phyloP scores from a whole-genome alignment of 1,284 basidiomycete species.

The Meripilus lineatus region DNA sequence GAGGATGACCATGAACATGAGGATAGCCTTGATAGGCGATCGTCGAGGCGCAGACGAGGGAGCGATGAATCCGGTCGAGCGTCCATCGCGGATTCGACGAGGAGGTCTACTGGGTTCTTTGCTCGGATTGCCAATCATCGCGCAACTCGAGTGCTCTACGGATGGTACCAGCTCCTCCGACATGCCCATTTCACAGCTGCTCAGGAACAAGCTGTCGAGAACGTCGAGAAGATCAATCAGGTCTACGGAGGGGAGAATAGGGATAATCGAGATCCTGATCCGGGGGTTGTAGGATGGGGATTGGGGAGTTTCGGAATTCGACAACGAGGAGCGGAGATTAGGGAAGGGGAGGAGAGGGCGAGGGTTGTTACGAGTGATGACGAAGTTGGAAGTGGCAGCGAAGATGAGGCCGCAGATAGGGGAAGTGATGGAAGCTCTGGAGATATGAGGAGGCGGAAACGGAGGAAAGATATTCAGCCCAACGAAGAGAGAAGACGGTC shows the following conservation, averaged over 20 bases:
- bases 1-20: no score
- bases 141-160: constrained; percentile 33
- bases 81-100: background rate
- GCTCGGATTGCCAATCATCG: constrained; percentile 13
- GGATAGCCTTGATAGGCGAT: no score
- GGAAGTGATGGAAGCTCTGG: background rate
- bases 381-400: constrained; percentile 11
- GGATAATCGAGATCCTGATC: constrained; percentile 19
- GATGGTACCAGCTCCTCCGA: constrained; percentile 53
- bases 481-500: background rate
- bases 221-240: constrained; percentile 54
- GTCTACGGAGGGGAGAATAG: constrained; percentile 41
- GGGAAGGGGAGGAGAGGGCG: constrained; percentile 19
- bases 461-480: background rate
- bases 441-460: background rate
- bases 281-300: constrained; percentile 54
- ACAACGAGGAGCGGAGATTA: constrained; percentile 21
- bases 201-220: constrained; percentile 59
- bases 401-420: background rate
- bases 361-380: constrained; percentile 20
- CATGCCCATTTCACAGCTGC: constrained; percentile 65
- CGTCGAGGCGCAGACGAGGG: no score
- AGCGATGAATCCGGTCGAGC: no score
- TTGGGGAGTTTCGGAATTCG: constrained; percentile 66
- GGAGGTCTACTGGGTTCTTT: constrained; percentile 8